A percentile compares a stretch with the other conserved stretches of the same genome.
Conservation (phyloP, 768 basidiomycete genomes). For the Hericium alpestre region DNA sequence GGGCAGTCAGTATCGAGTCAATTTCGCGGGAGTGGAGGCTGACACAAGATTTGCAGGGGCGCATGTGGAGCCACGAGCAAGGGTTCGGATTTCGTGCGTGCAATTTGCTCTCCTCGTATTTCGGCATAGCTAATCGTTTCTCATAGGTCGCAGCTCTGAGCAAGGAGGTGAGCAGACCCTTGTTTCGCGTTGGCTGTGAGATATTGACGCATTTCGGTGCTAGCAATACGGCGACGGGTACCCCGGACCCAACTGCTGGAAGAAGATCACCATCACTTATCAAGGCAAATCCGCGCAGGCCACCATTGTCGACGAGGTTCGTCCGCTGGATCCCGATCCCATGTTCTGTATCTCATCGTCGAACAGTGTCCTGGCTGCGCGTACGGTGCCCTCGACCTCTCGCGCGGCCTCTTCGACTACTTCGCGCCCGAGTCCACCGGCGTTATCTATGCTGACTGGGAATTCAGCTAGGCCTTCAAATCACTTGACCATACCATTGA, state of each 20-base stretch:
- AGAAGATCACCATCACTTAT: conserved; percentile 50
- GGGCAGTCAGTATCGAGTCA: neutral
- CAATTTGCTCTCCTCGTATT: neutral
- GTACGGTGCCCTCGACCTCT: conserved; percentile 57
- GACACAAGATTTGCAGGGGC: neutral
- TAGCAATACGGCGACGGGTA: neutral
- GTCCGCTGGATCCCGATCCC: conserved; percentile 11
- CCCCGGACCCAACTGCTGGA: conserved; percentile 35
- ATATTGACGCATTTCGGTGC: neutral
- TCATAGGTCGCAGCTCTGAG: neutral
- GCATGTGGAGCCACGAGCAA: neutral
- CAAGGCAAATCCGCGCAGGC: conserved; percentile 49
- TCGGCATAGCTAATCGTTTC: neutral
- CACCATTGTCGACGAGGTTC: conserved; percentile 51
- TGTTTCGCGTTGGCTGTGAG: neutral
- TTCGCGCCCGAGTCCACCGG: conserved; percentile 42
- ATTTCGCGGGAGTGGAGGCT: neutral
- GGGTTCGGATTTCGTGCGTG: neutral
- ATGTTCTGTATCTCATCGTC: neutral
- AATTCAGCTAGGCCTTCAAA: conserved; percentile 20
- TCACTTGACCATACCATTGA: neutral
- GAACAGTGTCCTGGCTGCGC: conserved; percentile 58
- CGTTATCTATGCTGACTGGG: conserved; percentile 55
- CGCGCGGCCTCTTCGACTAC: conserved; percentile 51
- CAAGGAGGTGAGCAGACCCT: neutral